Evolutionary conservation across 2,329 filamentous ascomycete species (phyloP), one percentile per base, ranked within the genome.

Genomic region (Stachybotrys elegans): DNA sequence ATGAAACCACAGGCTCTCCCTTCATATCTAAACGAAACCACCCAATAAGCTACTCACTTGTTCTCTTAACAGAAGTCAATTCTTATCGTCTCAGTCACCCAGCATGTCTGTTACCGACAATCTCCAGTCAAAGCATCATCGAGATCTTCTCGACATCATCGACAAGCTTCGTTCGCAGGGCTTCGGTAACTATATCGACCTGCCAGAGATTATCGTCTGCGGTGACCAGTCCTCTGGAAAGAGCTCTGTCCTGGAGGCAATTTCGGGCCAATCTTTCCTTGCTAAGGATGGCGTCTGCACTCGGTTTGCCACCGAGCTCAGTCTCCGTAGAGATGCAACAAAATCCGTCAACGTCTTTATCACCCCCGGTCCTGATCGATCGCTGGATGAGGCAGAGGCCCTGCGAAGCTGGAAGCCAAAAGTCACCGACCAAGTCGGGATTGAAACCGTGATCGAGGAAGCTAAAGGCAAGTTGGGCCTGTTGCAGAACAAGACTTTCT

Each of bases 171-270:
- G 64, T 12, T 57, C 61, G 4, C 55, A 60, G 14, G 63, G 65
- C 1, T 51, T 69, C 34, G 59, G 58, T 22, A 56, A 59, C 6
- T 63, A 61, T 21, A 50, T 69, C 14, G 59, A 62, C 11, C 52
- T 74, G 0, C 72, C 72, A 2, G 68, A 74, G 43, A 51, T 76
- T n/a, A 68, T 79, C 3, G 73, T 79, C n/a, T 75, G 69, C 42
- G 76, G 78, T 6, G 70, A 78, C 43, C 75, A 79, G 49, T 75
- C 71, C 0, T 68, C 70, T 2, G 78, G 76, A 1, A 83, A 83
- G 51, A 78, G 72, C 36, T 79, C 75, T 0, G 72, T 80, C 0
- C 63, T 83, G 0, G 76, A 82, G 48, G 75, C 74, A 0, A 70
- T 83, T 17, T 76, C 76, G 0, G 68, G 72, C 6, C 69, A 82